Evolutionary conservation across 306 rosid genomes (phyloP), one percentile per base, ranked within the genome.

Genomic region (Boehmeria nivea): DNA sequence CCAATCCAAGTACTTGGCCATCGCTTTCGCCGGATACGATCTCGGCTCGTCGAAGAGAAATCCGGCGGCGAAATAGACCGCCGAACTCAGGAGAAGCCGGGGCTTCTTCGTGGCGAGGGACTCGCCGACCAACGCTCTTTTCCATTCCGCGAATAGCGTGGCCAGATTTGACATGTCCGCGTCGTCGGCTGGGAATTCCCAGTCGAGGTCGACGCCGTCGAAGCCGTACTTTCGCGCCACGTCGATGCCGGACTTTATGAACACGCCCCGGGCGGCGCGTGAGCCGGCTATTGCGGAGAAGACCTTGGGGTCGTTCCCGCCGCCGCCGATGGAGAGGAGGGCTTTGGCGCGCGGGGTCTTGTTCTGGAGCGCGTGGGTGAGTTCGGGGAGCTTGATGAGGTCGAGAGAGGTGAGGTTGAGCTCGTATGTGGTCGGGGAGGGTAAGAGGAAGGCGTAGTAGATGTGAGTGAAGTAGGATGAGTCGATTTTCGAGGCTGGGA

Each of bases 161-260:
- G 63, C 90, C 10, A 90, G 80, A 46, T 90, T 84, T 4, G 75
- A 50, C 95, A 90, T 87, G 54, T 87, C 94, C 14, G 18, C 22
- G 16, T 31, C 71, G 26, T 64, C 50, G 0, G 22, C 18, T 0
- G 98, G 98, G 25, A 76, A 90, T 44, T 90, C 98, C 98, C 95
- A 90, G 16, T 90, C 95, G 36, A 87, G 67, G 59, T 90, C 94
- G 3, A 90, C 42, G 1, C 98, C 98, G 0, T 90, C 55, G 45
- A 86, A 87, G 2, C 87, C 86, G 17, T 72, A 86, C 1, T 39
- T 51, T 23, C 87, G 78, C 0, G 95, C 94, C 31, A 71, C 72
- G 6, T 64, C 57, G 50, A 84, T 78, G 3, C 91, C 61, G 31
- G 98, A 90, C 6, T 63, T 14, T 48, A 90, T 90, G 82, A 90